Base-by-base conservation (phyloP, 2,329 filamentous ascomycete species). In the Pseudocercospora musae region DNA sequence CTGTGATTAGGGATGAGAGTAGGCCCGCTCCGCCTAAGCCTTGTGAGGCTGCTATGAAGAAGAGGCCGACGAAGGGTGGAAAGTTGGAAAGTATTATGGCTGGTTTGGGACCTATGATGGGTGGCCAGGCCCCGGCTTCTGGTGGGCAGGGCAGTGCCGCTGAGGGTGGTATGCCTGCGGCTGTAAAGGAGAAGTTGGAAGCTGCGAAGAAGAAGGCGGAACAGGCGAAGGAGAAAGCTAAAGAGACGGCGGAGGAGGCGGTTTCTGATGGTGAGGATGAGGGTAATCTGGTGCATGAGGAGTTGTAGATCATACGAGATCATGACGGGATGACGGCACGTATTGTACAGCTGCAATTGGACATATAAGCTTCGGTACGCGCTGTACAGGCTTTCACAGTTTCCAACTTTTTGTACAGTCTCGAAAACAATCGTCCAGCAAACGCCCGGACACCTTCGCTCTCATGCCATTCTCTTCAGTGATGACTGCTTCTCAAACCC, bases 11-110 rank as follows among this genome's bases (percentile, higher is more conserved):
- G 40, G 68, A 67, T 54, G 69, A 64, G 25, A 68, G 10, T 10
- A 56, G 50, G 15, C 68, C 62, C 7, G 63, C 57, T 10, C 69
- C 69, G n/a, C 70, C 70, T 44, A 59, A 58, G 62, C 63, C 68
- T 23, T 73, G 71, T 33, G 67, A 68, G 58, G 65, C 59, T 60
- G 71, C 71, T 18, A 66, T 68, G 69, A 67, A 71, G 68, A 72
- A 73, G 68, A 62, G 68, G 62, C 70, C 70, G 62, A 65, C 69
- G 10, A 71, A 71, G 59, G 70, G 70, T 15, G 71, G 71, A 4
- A 73, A 68, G 62, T 48, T 73, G 63, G 70, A 72, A 55, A 59
- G 52, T 4, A 37, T 70, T 44, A 68, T 70, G 62, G 63, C 20
- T 49, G 67, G 62, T 55, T 65, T 48, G 63, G 65, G 13, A 40